Conservation (phyloP, 352 stramenopile genomes). For the Pythium utonaiense region DNA sequence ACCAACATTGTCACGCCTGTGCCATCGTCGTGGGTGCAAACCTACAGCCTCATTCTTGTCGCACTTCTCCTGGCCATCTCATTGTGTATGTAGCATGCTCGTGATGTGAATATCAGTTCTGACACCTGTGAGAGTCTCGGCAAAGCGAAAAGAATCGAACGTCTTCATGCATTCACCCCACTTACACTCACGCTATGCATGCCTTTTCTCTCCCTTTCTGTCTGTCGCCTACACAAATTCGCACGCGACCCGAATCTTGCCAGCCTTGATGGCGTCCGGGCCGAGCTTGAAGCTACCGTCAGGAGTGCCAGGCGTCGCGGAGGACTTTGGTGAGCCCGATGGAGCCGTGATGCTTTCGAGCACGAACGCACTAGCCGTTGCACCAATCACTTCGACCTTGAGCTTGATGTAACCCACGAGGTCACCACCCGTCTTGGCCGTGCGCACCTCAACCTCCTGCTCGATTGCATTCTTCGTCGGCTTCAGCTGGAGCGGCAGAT, state of each 20-base stretch:
- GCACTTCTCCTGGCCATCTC: too few species aligned
- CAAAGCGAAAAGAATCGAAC: not conserved
- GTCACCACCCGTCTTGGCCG: constrained; percentile 17
- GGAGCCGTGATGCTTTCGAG: not conserved
- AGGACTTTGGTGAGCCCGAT: not conserved
- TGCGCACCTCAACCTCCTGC: constrained; percentile 18
- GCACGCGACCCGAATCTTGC: constrained; percentile 27
- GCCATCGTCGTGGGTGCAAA: too few species aligned
- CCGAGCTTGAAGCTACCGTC: constrained; percentile 19
- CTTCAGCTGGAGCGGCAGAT: constrained; percentile 4
- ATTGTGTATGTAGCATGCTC: too few species aligned
- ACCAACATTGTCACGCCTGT: too few species aligned
- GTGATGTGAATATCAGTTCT: too few species aligned
- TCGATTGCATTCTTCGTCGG: constrained; percentile 16
- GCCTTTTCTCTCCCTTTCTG: not conserved
- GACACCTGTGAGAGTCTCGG: too few species aligned
- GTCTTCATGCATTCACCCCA: not conserved
- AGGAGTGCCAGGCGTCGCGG: not conserved
- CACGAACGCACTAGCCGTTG: constrained; percentile 10
- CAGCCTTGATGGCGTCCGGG: constrained; percentile 21
- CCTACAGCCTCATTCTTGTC: too few species aligned
- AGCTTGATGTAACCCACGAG: constrained; percentile 20
- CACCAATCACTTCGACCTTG: constrained; percentile 22
- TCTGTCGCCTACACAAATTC: constrained; percentile 20
- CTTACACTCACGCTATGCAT: not conserved